phyloP scores from a whole-genome alignment of 2,329 filamentous ascomycete species.

The Trichothecium sympodiale region DNA sequence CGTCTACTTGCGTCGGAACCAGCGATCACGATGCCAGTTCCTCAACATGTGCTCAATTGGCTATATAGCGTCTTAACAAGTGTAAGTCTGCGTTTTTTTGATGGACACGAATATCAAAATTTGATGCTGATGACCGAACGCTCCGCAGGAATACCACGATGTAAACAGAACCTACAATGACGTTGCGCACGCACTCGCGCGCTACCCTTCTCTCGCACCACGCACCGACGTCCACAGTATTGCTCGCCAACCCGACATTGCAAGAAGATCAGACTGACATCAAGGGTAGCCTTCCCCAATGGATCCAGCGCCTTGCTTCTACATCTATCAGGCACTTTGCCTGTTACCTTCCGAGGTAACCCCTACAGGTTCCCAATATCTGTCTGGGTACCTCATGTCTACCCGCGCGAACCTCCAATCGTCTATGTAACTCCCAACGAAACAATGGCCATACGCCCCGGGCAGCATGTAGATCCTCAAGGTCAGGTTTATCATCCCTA shows the following conservation, averaged over 20 bases:
- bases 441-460: conserved; percentile 80
- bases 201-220: conserved; percentile 69
- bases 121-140: conserved; percentile 2
- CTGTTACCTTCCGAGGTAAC: conserved; percentile 80
- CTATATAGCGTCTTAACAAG: conserved; percentile 82
- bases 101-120: not conserved
- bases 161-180: conserved; percentile 89
- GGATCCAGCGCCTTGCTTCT: conserved; percentile 79
- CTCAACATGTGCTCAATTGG: conserved; percentile 88
- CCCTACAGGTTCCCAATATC: conserved; percentile 86
- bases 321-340: conserved; percentile 75
- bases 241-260: conserved; percentile 14
- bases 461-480: conserved; percentile 89
- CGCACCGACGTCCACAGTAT: conserved; percentile 92
- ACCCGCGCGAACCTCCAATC: conserved; percentile 76
- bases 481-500: conserved; percentile 95
- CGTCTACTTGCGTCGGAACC: not conserved
- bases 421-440: conserved; percentile 82
- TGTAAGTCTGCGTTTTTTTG: conserved; percentile 30
- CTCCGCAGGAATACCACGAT: conserved; percentile 74
- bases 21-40: conserved; percentile 51
- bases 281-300: conserved; percentile 65
- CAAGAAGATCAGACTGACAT: conserved; percentile 2
- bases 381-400: conserved; percentile 86
- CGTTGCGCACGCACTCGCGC: conserved; percentile 69